phyloP scores from a whole-genome alignment of 306 rosid species.

The Pyrus communis region DNA sequence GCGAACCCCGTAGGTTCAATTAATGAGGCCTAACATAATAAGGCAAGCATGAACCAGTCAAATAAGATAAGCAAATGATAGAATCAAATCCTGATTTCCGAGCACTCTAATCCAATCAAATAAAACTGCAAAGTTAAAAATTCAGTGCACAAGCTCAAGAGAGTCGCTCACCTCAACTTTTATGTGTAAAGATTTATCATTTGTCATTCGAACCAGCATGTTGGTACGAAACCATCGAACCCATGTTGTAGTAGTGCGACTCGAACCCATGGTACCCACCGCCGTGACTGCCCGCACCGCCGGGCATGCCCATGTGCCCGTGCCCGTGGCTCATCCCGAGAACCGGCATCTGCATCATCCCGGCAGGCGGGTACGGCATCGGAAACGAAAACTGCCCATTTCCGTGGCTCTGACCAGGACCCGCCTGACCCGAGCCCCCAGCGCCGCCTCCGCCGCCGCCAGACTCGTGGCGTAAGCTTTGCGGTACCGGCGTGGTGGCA shows the following conservation, averaged over 20 bases:
- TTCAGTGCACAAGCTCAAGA: neutral
- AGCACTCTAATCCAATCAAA: neutral
- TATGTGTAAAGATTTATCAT: neutral
- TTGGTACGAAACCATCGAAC: conserved; percentile 29
- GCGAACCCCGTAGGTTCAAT: neutral
- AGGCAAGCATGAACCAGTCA: neutral
- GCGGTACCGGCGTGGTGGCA: conserved; percentile 71
- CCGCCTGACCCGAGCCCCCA: neutral
- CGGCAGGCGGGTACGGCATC: conserved; percentile 17
- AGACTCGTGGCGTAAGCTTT: conserved; percentile 46
- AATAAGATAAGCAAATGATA: neutral
- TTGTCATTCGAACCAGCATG: conserved; percentile 16
- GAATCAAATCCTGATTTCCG: neutral
- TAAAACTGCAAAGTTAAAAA: neutral
- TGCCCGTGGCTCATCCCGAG: conserved; percentile 45
- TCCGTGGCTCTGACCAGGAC: conserved; percentile 15
- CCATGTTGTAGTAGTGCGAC: conserved; percentile 36
- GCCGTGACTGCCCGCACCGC: conserved; percentile 7
- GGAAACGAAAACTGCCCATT: conserved; percentile 27
- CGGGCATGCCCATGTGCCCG: conserved; percentile 41
- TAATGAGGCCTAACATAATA: neutral
- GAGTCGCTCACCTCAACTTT: conserved; percentile 15
- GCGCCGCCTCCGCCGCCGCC: neutral
- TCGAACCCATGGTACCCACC: conserved; percentile 44
- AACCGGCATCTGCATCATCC: conserved; percentile 35